Percentiles rank a stretch among this genome's conserved stretches.
These are phyloP conservation scores for Aspergillus carlsbadensis DNA, from an alignment of 495 filamentous ascomycete genomes.

Conservation along the genomic window DNA sequence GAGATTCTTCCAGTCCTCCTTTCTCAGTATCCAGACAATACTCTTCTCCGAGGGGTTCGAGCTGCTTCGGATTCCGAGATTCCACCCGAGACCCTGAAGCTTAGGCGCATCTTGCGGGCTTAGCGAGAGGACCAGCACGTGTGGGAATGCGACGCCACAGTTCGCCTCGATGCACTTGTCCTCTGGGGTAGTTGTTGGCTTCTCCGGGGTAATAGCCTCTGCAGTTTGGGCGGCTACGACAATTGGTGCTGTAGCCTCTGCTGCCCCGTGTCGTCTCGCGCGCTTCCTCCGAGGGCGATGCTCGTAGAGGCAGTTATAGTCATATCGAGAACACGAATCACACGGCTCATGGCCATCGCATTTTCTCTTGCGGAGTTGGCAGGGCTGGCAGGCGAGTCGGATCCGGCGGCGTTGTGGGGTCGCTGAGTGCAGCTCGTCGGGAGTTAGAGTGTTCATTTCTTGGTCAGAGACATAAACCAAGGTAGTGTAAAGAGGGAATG, in stretches of 20 bases:
- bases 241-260: neutral
- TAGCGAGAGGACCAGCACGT: neutral
- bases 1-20: slow-evolving; percentile 31
- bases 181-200: neutral
- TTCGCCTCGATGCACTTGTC: slow-evolving; percentile 11
- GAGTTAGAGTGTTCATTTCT: too few species aligned
- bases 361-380: slow-evolving; percentile 48
- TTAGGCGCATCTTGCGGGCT: neutral
- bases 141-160: slow-evolving; percentile 6
- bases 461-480: too few species aligned
- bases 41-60: slow-evolving; percentile 1
- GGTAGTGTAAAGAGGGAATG: too few species aligned
- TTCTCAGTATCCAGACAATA: slow-evolving; percentile 34
- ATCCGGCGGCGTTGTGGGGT: neutral
- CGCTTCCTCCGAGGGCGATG: slow-evolving; percentile 1
- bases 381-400: slow-evolving; percentile 41
- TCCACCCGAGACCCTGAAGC: slow-evolving; percentile 9
- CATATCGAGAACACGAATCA: slow-evolving; percentile 41
- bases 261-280: neutral
- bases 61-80: slow-evolving; percentile 11
- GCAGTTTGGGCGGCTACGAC: too few species aligned
- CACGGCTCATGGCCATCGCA: slow-evolving; percentile 46
- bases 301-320: slow-evolving; percentile 44
- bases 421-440: too few species aligned
- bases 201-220: neutral